Evolutionary conservation across 257 asterid species (phyloP), one percentile per base, ranked within the genome.

Genomic region (Fraxinus pennsylvanica): DNA sequence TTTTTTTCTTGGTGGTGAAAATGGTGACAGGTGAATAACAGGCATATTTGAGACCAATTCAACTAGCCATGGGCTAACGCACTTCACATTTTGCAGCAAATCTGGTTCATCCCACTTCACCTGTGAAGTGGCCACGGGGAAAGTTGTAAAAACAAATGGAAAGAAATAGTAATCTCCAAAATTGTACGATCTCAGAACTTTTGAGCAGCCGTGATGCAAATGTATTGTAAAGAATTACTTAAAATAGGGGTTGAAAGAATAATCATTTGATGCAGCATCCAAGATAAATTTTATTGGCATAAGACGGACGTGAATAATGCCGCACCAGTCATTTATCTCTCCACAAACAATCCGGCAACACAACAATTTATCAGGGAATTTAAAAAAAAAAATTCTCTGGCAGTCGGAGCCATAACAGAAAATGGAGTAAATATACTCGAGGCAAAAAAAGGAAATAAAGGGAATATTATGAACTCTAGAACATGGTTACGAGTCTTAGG

Each of bases 71-170:
- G 99, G 99, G 90, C 90, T 92, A 30, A 94, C 97, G 52, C 94
- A 89, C 88, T 89, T 94, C 81, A 94, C 97, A 32, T 91, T 92
- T 71, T 91, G 96, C 80, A 91, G 79, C 70, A 89, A 87, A 81
- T 92, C 97, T 6, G 99, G 96, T 81, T 94, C 99, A 76, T 94
- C 99, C 99, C 99, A 94, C 29, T 90, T 83, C 81, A 94, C 99
- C 99, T 94, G 85, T 57, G 75, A 17, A 72, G 68, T 50, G 71
- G 30, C 41, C 0, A 72, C 21, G 19, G 57, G 21, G 41, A 78
- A 45, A 30, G n/a, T 76, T 74, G 29, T 25, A 71, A 71, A 29
- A 78, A 71, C 61, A 63, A 29, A 52, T 32, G 25, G 17, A 47
- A 69, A 35, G 63, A 59, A 33, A 52, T 30, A 9, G 9, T 8